Evolutionary conservation across 768 basidiomycete species (phyloP).

Genomic region (Trametopsis cervina): DNA sequence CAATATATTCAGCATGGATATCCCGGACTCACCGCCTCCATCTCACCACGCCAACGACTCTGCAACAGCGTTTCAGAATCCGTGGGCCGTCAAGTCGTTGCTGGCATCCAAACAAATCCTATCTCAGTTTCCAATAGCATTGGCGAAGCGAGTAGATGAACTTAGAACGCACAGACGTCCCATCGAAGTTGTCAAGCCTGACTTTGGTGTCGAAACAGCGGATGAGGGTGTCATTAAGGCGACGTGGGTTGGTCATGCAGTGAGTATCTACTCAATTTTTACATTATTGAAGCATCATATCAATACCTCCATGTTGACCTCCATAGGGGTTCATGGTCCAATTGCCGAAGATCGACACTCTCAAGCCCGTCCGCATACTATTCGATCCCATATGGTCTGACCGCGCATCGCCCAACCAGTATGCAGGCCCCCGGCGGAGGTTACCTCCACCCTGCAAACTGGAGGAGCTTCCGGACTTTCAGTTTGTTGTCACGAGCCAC

Average conservation of each 20-base stretch:
- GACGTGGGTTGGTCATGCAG: slow-evolving; percentile 35
- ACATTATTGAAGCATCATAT: neutral
- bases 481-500: slow-evolving; percentile 34
- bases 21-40: slow-evolving; percentile 7
- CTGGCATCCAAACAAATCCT: slow-evolving; percentile 8
- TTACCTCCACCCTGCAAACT: slow-evolving; percentile 30
- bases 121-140: slow-evolving; percentile 15
- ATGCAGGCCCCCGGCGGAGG: slow-evolving; percentile 26
- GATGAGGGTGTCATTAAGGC: slow-evolving; percentile 17
- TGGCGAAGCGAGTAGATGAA: slow-evolving; percentile 7
- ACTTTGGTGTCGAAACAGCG: slow-evolving; percentile 15
- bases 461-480: slow-evolving; percentile 31
- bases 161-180: neutral
- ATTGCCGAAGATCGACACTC: slow-evolving; percentile 13
- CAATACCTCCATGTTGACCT: too few species aligned
- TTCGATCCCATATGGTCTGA: slow-evolving; percentile 38
- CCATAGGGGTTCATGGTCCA: slow-evolving; percentile 26
- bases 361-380: slow-evolving; percentile 25
- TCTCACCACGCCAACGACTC: slow-evolving; percentile 15
- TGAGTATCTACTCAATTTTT: slow-evolving; percentile 8
- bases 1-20: slow-evolving; percentile 6
- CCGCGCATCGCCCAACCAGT: slow-evolving; percentile 24
- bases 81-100: slow-evolving; percentile 11
- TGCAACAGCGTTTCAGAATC: slow-evolving; percentile 15
- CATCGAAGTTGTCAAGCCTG: slow-evolving; percentile 19